Base-by-base conservation (phyloP, 1,284 basidiomycete species). In the Peniophora sp. region DNA sequence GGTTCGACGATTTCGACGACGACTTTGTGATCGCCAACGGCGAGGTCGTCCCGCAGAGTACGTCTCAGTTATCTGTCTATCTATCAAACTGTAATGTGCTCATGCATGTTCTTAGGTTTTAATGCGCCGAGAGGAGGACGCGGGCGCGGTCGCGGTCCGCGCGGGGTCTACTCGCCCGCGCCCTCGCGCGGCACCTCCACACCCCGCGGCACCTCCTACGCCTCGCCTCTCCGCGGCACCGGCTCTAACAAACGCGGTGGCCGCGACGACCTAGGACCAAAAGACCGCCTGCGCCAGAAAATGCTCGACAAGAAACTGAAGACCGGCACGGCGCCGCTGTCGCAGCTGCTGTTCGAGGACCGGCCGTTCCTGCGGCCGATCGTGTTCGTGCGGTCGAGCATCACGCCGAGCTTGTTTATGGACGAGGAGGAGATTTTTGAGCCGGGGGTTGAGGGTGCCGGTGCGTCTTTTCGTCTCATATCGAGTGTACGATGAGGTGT, bases 371-470 rank as follows among this genome's bases (percentile, higher is more conserved):
- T 88, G 12, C 68, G 70, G 23, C 86, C 86, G 0, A 70, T 89
- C 54, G 65, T 68, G 17, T 89, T 89, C 57, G 83, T 89, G n/a
- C 77, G 70, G 10, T 79, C 83, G 1, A 68, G 71, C 8, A 51
- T 72, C 46, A 80, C 75, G 2, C 73, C 72, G 8, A 72, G 67
- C n/a, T 64, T 89, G 24, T 89, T 89, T 60, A 60, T 78, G 55
- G 60, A 79, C 27, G 71, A 81, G 48, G 85, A 88, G 47, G 85
- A 88, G n/a, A 68, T 88, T 11, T 62, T 88, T 39, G 66, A 81
- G 56, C 68, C 83, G 2, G 63, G 72, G 2, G 69, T 69, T 0
- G 78, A 85, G 55, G 69, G 75, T 37, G 64, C 73, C 36, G 74
- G 83, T 79, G 55, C 51, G 77, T 66, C 14, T 51, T 55, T 37